Base-by-base conservation (phyloP, 208 protist species). In the Acanthamoeba rhysodes region DNA sequence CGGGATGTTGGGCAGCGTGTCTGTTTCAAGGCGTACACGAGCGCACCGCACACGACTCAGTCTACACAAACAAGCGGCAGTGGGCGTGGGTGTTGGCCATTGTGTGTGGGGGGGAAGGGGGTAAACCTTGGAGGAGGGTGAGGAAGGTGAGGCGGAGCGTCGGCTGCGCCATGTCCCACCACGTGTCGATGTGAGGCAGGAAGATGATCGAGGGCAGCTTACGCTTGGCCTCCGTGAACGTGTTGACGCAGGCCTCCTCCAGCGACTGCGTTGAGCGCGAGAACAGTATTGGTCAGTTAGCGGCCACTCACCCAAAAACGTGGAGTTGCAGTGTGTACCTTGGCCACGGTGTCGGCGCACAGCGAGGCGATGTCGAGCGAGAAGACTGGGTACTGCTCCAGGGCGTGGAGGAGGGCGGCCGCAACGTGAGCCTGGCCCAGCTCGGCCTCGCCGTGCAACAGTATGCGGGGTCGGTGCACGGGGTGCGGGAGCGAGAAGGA, bases 341-440 rank as follows among this genome's bases (percentile, higher is more conserved):
- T 78, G 48, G 95, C 90, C 22, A 88, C 72, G 18, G 90, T 68
- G 76, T 93, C 94, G 20, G 94, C 34, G 37, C 87, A 62, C 14
- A 96, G 41, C 10, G 88, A 78, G 59, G 94, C 50, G 29, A 95
- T 50, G 64, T 95, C 82, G 27, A 95, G n/a, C 7, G 95, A 62
- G 62, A 95, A 90, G 82, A 94, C 64, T n/a, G 94, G 82, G 90
- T 91, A 93, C 37, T 95, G 45, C n/a, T 97, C 95, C 4, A 97
- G 85, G 20, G 64, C 55, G 68, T 96, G 72, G 45, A 97, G 85
- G 18, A 95, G 72, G 32, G 96, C 96, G 2, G 95, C 90, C 50
- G 90, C 96, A 2, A 97, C 48, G 27, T 80, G 50, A 7, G 87
- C 66, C 76, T 96, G 95, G 14, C 95, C 95, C 20, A 85, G 64